Conservation (phyloP, 1,284 basidiomycete species). For the Malassezia globosa region DNA sequence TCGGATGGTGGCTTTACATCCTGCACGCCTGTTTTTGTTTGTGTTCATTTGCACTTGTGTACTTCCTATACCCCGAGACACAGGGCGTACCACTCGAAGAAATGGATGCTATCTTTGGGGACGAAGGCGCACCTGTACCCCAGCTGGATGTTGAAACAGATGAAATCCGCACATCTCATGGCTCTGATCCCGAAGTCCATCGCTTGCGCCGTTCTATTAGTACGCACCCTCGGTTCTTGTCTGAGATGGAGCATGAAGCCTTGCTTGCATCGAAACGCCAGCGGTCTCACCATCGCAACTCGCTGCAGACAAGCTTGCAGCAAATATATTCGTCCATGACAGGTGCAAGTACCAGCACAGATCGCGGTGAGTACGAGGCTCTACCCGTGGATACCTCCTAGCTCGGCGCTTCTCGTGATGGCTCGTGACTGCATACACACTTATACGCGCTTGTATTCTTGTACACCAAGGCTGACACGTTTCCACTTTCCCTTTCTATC, state of each 20-base stretch:
- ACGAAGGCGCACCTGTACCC: constrained; percentile 34
- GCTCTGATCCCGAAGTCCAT: constrained; percentile 5
- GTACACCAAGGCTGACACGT: too few species aligned
- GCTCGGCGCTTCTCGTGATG: neutral
- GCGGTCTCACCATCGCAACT: neutral
- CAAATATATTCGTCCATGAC: neutral
- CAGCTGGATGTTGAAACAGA: constrained; percentile 29
- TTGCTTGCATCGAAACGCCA: too few species aligned
- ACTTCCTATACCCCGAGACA: constrained; percentile 59
- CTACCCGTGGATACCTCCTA: neutral
- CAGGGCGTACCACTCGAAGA: constrained; percentile 53
- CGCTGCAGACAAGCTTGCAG: neutral
- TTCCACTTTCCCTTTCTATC: too few species aligned
- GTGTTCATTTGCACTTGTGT: constrained; percentile 60
- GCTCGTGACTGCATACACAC: neutral
- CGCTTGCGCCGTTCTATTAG: constrained; percentile 15
- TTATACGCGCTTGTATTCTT: neutral
- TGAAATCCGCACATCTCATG: neutral
- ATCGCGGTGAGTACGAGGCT: neutral
- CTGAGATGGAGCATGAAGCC: neutral
- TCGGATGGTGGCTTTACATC: constrained; percentile 83
- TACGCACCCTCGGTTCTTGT: constrained; percentile 12
- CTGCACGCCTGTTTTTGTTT: constrained; percentile 93
- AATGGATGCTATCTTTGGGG: constrained; percentile 50
- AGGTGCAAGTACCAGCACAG: neutral